Evolutionary conservation across 2,329 filamentous ascomycete genomes (phyloP).

Genomic region (Ophiognomonia clavigignenti-juglandacearum): DNA sequence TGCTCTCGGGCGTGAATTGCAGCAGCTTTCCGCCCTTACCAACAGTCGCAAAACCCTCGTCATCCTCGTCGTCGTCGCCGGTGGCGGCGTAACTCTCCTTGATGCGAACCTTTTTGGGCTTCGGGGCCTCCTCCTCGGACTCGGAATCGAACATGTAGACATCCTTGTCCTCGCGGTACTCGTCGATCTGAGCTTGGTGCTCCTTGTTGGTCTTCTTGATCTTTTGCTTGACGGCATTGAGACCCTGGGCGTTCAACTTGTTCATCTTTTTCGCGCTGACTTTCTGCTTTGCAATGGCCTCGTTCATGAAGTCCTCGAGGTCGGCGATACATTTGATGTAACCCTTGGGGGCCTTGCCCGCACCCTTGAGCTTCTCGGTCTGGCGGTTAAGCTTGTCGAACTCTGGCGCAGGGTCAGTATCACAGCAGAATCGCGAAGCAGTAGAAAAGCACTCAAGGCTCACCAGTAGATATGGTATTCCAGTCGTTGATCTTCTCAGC

Average conservation of each 20-base stretch:
- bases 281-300: conserved; percentile 93
- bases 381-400: conserved; percentile 93
- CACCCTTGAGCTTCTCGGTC: conserved; percentile 70
- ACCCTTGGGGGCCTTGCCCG: conserved; percentile 76
- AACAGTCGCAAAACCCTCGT: conserved; percentile 85
- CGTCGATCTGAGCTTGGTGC: conserved; percentile 79
- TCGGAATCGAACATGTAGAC: conserved; percentile 76
- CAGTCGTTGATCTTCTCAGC: conserved; percentile 97
- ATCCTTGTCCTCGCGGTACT: conserved; percentile 80
- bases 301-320: conserved; percentile 89
- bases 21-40: conserved; percentile 84
- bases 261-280: conserved; percentile 98
- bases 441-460: conserved; percentile 24
- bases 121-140: conserved; percentile 63
- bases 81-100: conserved; percentile 42
- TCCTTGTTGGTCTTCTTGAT: conserved; percentile 99
- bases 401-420: conserved; percentile 49
- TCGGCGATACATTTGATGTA: conserved; percentile 94
- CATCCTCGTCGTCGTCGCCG: conserved; percentile 55
- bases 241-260: conserved; percentile 84
- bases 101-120: conserved; percentile 46
- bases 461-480: conserved; percentile 86
- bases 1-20: conserved; percentile 93
- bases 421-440: background rate
- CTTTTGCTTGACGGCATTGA: conserved; percentile 96